Evolutionary conservation across 257 asterid species (phyloP), one percentile per base, ranked within the genome.

Genomic region (Hygrophila difformis): DNA sequence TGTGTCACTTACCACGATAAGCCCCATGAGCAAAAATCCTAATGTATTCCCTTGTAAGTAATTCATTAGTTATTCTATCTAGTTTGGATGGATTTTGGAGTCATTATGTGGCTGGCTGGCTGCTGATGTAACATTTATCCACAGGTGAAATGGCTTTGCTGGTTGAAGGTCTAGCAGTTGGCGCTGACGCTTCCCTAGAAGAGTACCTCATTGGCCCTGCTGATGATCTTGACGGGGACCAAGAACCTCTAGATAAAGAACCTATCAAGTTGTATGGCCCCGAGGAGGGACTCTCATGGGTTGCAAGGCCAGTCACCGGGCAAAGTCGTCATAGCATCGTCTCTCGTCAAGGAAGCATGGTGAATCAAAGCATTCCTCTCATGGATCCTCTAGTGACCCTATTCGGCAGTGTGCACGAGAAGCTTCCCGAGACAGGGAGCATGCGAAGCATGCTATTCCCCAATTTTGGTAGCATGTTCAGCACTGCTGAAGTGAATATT

Each of bases 401-500:
- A 53, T 83, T 83, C 6, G 87, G 94, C 54, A 83, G 92, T 31
- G 71, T 83, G 52, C 94, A 83, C 18, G 94, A 83, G 74, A 79
- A 72, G 57, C 69, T 83, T 15, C 82, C 87, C 0, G 87, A 70
- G 16, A 49, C 56, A 2, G 91, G 87, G 15, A 79, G 91, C 53
- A 76, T 72, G 77, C 64, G 87, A 31, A 83, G 94, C 82, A 77
- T 79, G 92, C 75, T 83, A 8, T 83, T 83, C 64, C 94, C 94
- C 13, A 79, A 74, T 64, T 79, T 83, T 3, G 94, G 94, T 20
- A 83, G 94, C 69, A 79, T 83, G 94, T 76, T 83, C 68, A 83
- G 94, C 64, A 55, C 73, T 0, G 74, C 67, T 0, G 92, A 74
- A 43, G 75, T 83, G 3, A 70, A 69, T n/a, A 52, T 48, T 18